These are phyloP conservation scores for Trebouxia sp. DNA, from an alignment of 139 green algal genomes.

Conservation along the genomic window DNA sequence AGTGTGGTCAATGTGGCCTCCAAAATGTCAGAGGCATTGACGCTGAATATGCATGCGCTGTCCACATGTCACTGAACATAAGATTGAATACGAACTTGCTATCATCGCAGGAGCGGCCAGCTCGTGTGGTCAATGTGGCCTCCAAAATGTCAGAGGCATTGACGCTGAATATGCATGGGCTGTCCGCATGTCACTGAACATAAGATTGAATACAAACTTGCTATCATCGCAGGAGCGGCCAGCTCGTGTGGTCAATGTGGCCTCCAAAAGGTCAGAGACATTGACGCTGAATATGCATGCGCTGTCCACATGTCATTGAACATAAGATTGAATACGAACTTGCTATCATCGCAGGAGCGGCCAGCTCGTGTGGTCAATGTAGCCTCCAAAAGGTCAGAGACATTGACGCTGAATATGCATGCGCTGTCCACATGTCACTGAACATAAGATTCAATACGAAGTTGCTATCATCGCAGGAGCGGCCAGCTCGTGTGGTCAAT, in stretches of 20 bases:
- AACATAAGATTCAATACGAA: no score
- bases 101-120: not conserved
- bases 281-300: not conserved
- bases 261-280: conserved; percentile 52
- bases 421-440: no score
- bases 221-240: not conserved
- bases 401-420: not conserved
- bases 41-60: not conserved
- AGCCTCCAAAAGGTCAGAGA: conserved; percentile 53
- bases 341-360: not conserved
- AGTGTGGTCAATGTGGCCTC: conserved; percentile 74
- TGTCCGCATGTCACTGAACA: no score
- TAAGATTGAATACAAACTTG: no score
- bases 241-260: conserved; percentile 69
- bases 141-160: conserved; percentile 50
- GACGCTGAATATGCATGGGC: not conserved
- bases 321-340: no score
- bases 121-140: conserved; percentile 70
- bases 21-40: conserved; percentile 43
- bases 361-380: conserved; percentile 68
- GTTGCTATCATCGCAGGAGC: not conserved
- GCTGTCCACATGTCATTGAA: no score
- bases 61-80: no score
- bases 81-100: no score
- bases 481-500: conserved; percentile 58